Evolutionary conservation across 768 basidiomycete species (phyloP).

Genomic region (Tulasnella sp.): DNA sequence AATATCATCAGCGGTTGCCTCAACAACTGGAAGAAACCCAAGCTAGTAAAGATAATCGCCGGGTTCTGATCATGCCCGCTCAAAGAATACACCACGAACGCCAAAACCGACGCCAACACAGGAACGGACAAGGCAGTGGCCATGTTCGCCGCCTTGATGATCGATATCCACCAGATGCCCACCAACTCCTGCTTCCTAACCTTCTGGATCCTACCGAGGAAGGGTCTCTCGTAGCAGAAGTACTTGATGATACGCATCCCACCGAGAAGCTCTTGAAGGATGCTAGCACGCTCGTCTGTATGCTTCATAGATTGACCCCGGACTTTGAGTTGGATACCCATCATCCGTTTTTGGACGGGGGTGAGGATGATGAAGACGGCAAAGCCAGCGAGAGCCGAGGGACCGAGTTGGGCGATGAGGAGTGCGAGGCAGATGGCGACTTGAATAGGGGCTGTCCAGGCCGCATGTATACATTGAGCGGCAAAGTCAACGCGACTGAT

Average conservation of each 20-base stretch:
- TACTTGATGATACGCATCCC: constrained; percentile 90
- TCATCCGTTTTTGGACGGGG: constrained; percentile 60
- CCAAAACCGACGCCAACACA: constrained; percentile 52
- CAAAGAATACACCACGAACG: constrained; percentile 56
- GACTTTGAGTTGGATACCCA: constrained; percentile 61
- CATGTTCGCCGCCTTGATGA: constrained; percentile 53
- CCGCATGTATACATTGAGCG: constrained; percentile 53
- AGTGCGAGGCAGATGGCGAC: constrained; percentile 66
- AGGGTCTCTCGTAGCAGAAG: constrained; percentile 63
- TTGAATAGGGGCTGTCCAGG: constrained; percentile 44
- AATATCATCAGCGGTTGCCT: constrained; percentile 62
- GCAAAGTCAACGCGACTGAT: constrained; percentile 28
- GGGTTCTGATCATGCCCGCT: constrained; percentile 47
- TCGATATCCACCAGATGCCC: constrained; percentile 46
- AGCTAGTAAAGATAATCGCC: constrained; percentile 55
- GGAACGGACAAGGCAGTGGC: constrained; percentile 51
- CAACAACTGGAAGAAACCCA: constrained; percentile 54
- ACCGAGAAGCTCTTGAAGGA: constrained; percentile 79
- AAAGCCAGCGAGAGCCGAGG: constrained; percentile 45
- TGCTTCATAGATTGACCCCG: constrained; percentile 71
- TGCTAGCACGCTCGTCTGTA: constrained; percentile 81
- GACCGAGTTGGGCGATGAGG: constrained; percentile 49
- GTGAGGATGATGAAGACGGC: constrained; percentile 56
- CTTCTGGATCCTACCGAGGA: constrained; percentile 43
- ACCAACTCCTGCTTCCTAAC: constrained; percentile 45